phyloP scores from a whole-genome alignment of 768 basidiomycete genomes.

The Lactifluus pinguis region DNA sequence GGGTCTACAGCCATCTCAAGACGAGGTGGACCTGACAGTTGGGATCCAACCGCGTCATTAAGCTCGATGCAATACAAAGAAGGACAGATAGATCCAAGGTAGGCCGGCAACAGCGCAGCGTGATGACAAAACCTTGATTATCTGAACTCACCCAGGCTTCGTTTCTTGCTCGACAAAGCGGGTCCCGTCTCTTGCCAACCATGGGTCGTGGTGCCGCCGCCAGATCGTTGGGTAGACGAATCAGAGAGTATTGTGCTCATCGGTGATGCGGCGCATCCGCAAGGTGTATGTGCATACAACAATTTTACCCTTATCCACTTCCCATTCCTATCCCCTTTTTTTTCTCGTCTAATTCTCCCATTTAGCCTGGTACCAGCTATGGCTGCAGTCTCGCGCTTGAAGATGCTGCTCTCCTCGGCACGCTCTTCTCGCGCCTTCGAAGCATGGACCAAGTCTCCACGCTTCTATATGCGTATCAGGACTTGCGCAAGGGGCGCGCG shows the following conservation, averaged over 20 bases:
- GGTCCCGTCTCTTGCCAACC: slow-evolving; percentile 21
- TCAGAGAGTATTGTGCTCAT: slow-evolving; percentile 29
- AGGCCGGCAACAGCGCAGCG: neutral
- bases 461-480: slow-evolving; percentile 23
- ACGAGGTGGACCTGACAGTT: neutral
- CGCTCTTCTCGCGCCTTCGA: slow-evolving; percentile 23
- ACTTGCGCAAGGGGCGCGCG: slow-evolving; percentile 22
- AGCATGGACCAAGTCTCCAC: slow-evolving; percentile 19
- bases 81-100: slow-evolving; percentile 12
- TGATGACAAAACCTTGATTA: neutral
- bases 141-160: neutral
- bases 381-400: slow-evolving; percentile 22
- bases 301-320: neutral
- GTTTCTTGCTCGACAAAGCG: slow-evolving; percentile 11
- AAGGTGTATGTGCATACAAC: slow-evolving; percentile 20
- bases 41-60: slow-evolving; percentile 6
- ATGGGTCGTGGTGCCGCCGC: slow-evolving; percentile 29
- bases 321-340: neutral
- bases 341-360: neutral
- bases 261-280: slow-evolving; percentile 30
- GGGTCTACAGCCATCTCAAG: neutral
- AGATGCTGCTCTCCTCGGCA: slow-evolving; percentile 26
- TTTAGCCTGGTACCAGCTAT: slow-evolving; percentile 31
- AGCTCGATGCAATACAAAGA: slow-evolving; percentile 7
- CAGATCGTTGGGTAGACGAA: slow-evolving; percentile 31